Percentiles rank a stretch among this genome's conserved stretches.
Evolutionary conservation across 352 stramenopile genomes (phyloP).

Genomic region (Globisporangium nagaii): DNA sequence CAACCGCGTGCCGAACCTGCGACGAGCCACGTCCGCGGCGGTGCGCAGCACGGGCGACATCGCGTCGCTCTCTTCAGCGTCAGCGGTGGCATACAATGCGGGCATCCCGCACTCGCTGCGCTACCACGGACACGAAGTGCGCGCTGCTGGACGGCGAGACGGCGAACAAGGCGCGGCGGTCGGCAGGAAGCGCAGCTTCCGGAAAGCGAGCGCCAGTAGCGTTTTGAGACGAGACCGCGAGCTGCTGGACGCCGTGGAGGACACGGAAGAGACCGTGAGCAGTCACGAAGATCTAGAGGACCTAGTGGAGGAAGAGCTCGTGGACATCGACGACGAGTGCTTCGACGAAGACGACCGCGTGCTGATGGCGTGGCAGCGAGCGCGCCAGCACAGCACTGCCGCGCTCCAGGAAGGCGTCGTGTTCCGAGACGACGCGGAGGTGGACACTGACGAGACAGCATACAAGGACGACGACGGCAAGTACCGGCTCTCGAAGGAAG

Average conservation of each 20-base stretch:
- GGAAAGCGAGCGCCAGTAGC: not conserved
- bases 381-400: not conserved
- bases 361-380: not conserved
- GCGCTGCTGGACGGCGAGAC: not conserved
- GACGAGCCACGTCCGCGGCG: not conserved
- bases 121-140: not conserved
- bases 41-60: constrained; percentile 10
- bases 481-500: constrained; percentile 45
- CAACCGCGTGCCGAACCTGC: constrained; percentile 11
- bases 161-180: not conserved
- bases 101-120: not conserved
- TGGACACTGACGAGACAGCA: not conserved
- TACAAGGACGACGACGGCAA: not conserved
- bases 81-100: too few species aligned
- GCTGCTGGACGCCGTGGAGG: not conserved
- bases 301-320: not conserved
- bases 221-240: not conserved
- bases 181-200: not conserved
- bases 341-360: not conserved
- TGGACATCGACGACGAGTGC: not conserved
- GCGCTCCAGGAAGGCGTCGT: not conserved
- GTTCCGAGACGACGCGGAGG: not conserved
- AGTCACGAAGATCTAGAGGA: not conserved
- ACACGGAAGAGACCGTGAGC: constrained; percentile 1
- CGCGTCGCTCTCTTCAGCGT: not conserved